These are phyloP conservation scores for Chytridiales sp. DNA, from an alignment of 371 early-diverging fungal genomes.

Conservation along the genomic window DNA sequence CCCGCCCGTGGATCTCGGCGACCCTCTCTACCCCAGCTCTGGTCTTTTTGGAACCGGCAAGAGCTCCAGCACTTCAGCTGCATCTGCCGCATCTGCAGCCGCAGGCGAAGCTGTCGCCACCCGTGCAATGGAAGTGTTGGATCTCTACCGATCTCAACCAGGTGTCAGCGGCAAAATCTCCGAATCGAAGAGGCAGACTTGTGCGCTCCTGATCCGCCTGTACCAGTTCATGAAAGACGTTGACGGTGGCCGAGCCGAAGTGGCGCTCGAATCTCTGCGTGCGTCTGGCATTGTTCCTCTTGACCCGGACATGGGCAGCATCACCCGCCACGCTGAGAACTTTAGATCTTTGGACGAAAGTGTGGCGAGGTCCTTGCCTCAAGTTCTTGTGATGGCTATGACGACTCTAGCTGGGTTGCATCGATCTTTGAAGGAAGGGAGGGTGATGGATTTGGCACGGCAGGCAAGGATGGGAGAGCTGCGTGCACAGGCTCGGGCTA, in stretches of 20 bases:
- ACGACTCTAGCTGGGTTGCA: slow-evolving; percentile 63
- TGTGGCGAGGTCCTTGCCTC: slow-evolving; percentile 74
- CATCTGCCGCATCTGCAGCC: too few species aligned
- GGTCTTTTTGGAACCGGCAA: slow-evolving; percentile 15
- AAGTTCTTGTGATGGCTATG: slow-evolving; percentile 71
- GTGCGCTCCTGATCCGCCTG: slow-evolving; percentile 54
- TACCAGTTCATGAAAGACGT: slow-evolving; percentile 57
- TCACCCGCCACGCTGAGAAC: slow-evolving; percentile 63
- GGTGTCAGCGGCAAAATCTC: slow-evolving; percentile 46
- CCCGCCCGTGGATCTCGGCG: not conserved
- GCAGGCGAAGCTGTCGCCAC: slow-evolving; percentile 5
- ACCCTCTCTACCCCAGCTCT: not conserved
- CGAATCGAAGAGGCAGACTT: slow-evolving; percentile 47
- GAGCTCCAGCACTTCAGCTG: slow-evolving; percentile 5
- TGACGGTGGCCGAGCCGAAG: slow-evolving; percentile 52
- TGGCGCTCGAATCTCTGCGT: slow-evolving; percentile 53
- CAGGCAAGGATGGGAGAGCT: slow-evolving; percentile 27
- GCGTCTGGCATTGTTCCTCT: slow-evolving; percentile 63
- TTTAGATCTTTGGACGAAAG: slow-evolving; percentile 65
- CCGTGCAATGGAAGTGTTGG: slow-evolving; percentile 36
- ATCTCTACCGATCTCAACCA: slow-evolving; percentile 51
- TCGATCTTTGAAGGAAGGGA: slow-evolving; percentile 21
- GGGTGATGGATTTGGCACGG: slow-evolving; percentile 12
- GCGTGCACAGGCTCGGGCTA: slow-evolving; percentile 50
- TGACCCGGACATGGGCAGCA: slow-evolving; percentile 50